These are phyloP conservation scores for Fusarium floridanum DNA, from an alignment of 2,329 filamentous ascomycete genomes.

Conservation along the genomic window DNA sequence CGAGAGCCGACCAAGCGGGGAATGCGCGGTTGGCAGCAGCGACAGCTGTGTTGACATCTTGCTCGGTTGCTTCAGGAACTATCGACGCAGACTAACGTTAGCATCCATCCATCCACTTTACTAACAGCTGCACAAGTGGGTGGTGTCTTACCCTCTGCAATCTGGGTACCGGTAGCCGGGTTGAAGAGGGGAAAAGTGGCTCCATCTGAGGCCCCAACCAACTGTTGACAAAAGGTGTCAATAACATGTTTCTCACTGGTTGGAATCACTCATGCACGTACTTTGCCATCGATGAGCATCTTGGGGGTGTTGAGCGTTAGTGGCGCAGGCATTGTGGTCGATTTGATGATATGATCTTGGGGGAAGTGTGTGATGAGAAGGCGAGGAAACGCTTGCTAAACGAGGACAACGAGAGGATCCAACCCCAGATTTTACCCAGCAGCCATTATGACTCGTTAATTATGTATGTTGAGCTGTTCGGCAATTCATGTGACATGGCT, in stretches of 20 bases:
- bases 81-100: background rate
- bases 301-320: background rate
- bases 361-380: background rate
- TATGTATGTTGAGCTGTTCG: background rate
- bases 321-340: background rate
- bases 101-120: background rate
- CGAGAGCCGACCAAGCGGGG: conserved; percentile 58
- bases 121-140: too few relatives aligned
- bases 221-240: conserved; percentile 9
- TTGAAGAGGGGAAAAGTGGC: conserved; percentile 37
- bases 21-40: conserved; percentile 63
- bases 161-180: conserved; percentile 30
- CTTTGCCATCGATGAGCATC: conserved; percentile 37
- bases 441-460: background rate
- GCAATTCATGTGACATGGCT: conserved; percentile 5
- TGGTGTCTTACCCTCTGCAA: conserved; percentile 26
- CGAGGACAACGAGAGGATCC: background rate
- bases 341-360: background rate
- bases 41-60: conserved; percentile 63
- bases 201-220: conserved; percentile 35
- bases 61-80: conserved; percentile 57
- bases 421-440: background rate
- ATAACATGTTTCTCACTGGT: background rate
- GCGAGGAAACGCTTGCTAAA: background rate
- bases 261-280: background rate